A percentile compares a stretch with the other conserved stretches of the same genome.
Evolutionary conservation across 129 eudicot genomes (phyloP).

Genomic region (Solidago caesia): DNA sequence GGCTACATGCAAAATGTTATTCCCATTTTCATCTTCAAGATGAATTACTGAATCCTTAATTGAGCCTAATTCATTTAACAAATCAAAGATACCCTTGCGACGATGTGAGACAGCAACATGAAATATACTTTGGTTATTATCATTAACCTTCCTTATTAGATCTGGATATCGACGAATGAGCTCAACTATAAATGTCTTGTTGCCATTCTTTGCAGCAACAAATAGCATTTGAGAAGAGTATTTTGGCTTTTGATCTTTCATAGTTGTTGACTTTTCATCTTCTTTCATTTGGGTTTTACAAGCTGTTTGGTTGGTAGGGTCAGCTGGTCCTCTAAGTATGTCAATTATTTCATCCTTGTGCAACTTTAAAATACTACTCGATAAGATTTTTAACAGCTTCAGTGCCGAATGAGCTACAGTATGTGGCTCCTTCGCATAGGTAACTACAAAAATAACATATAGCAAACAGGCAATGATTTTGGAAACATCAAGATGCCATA

Average conservation of each 20-base stretch:
- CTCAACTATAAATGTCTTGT: slow-evolving; percentile 14
- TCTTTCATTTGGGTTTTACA: neutral
- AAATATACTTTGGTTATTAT: slow-evolving; percentile 7
- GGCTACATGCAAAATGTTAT: slow-evolving; percentile 6
- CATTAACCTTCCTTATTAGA: slow-evolving; percentile 23
- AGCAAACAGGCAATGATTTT: neutral
- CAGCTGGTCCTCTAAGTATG: neutral
- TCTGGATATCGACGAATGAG: slow-evolving; percentile 19
- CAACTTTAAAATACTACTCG: neutral
- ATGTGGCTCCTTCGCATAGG: neutral
- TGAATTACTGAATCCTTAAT: slow-evolving; percentile 7
- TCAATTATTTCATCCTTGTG: slow-evolving; percentile 5
- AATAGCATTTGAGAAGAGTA: neutral
- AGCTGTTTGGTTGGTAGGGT: neutral
- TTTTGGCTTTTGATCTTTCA: neutral
- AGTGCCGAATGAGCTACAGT: neutral
- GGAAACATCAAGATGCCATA: neutral
- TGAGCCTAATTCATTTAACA: slow-evolving; percentile 26
- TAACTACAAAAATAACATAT: neutral
- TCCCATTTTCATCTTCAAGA: slow-evolving; percentile 13
- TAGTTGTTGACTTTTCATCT: neutral
- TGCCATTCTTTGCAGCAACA: slow-evolving; percentile 26
- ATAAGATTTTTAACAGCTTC: neutral
- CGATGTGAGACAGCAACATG: slow-evolving; percentile 8
- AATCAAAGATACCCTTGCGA: slow-evolving; percentile 5